phyloP scores from a whole-genome alignment of 164 flowering plant species.

The Chimonanthus praecox region DNA sequence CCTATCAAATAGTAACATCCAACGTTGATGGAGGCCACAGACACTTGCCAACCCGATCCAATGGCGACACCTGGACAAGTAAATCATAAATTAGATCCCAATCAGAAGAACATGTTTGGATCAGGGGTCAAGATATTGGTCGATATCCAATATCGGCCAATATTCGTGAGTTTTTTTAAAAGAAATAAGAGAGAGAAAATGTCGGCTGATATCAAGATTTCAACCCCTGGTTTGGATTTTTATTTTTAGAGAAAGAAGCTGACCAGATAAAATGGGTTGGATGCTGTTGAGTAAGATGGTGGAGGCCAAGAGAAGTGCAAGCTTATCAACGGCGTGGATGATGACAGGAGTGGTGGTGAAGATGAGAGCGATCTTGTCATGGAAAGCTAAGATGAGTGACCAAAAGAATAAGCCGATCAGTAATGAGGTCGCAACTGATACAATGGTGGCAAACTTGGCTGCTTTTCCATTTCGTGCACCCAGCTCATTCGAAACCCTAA shows the following conservation, averaged over 20 bases:
- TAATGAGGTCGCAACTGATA: constrained; percentile 34
- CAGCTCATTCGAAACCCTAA: constrained; percentile 63
- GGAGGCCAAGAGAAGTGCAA: constrained; percentile 40
- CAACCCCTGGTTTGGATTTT: background rate
- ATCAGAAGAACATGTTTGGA: background rate
- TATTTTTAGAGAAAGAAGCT: background rate
- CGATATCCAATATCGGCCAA: too few relatives aligned
- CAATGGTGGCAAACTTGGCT: constrained; percentile 50
- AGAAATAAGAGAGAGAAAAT: too few relatives aligned
- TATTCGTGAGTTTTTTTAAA: background rate
- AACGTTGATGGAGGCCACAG: constrained; percentile 49
- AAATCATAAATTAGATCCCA: background rate
- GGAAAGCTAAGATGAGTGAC: constrained; percentile 25
- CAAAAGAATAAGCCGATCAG: constrained; percentile 42
- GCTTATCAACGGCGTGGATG: constrained; percentile 25
- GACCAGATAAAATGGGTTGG: constrained; percentile 65
- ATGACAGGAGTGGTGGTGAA: constrained; percentile 40
- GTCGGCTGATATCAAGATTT: background rate
- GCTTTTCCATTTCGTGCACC: constrained; percentile 61
- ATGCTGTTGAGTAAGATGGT: constrained; percentile 57
- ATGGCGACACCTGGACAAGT: constrained; percentile 58
- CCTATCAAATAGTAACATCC: constrained; percentile 68
- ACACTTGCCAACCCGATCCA: constrained; percentile 75
- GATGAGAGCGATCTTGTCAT: constrained; percentile 32
- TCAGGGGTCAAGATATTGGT: background rate